Conservation (phyloP, 2,329 filamentous ascomycete species). For the Aspergillus puulaauensis region DNA sequence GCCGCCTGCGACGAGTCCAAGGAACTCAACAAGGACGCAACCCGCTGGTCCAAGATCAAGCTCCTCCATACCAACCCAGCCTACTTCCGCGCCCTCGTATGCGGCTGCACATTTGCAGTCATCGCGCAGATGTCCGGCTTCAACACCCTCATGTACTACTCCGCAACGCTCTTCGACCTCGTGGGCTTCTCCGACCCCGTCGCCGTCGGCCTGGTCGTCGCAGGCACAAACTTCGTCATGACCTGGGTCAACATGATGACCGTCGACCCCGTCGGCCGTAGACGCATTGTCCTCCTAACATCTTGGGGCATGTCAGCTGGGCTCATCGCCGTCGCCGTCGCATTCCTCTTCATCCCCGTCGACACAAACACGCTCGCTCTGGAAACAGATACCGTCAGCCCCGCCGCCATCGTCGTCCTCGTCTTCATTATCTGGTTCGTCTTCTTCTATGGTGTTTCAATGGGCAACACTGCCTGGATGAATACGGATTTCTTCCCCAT, state of each 20-base stretch:
- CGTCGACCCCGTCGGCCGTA: constrained; percentile 48
- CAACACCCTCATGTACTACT: constrained; percentile 50
- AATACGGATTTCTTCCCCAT: constrained; percentile 51
- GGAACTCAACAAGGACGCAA: constrained; percentile 36
- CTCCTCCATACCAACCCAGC: constrained; percentile 45
- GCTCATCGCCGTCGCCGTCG: constrained; percentile 45
- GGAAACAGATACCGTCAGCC: constrained; percentile 25
- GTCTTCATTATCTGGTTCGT: constrained; percentile 49
- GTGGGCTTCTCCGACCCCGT: constrained; percentile 53
- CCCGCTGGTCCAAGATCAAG: constrained; percentile 45
- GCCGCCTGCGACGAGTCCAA: no score
- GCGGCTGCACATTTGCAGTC: constrained; percentile 52
- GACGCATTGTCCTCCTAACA: constrained; percentile 46
- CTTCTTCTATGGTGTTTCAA: constrained; percentile 47
- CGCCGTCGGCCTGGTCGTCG: constrained; percentile 42
- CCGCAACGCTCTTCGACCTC: constrained; percentile 44
- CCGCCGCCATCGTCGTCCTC: constrained; percentile 40
- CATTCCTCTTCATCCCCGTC: constrained; percentile 51
- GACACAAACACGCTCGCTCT: constrained; percentile 34
- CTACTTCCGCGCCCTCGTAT: constrained; percentile 42
- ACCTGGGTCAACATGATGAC: constrained; percentile 50
- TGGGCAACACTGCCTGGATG: constrained; percentile 53
- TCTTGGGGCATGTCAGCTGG: constrained; percentile 47
- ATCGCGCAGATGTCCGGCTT: constrained; percentile 50
- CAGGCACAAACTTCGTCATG: constrained; percentile 46